These are phyloP conservation scores for Dalbergia cochinchinensis DNA, from an alignment of 306 rosid species.

Conservation along the genomic window DNA sequence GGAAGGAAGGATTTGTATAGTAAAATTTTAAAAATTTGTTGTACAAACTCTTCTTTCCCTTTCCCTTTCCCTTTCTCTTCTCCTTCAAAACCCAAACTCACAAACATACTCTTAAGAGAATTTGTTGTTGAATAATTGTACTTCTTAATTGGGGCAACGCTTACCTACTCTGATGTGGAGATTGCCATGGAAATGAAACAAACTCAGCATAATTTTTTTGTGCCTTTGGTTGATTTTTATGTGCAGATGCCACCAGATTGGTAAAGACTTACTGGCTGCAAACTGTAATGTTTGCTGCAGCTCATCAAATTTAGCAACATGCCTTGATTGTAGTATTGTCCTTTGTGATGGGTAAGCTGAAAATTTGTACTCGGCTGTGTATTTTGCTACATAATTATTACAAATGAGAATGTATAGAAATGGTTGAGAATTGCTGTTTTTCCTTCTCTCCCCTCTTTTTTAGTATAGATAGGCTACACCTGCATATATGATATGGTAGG, in stretches of 20 bases:
- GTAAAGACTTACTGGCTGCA: constrained; percentile 60
- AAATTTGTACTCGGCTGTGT: constrained; percentile 32
- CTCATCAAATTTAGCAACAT: constrained; percentile 74
- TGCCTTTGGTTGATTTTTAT: constrained; percentile 19
- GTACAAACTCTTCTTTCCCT: no score
- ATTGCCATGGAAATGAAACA: constrained; percentile 45
- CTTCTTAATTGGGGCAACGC: background rate
- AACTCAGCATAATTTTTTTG: constrained; percentile 24
- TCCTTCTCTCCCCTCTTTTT: background rate
- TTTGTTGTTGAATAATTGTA: constrained; percentile 29
- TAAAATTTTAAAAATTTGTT: no score
- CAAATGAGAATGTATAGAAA: no score
- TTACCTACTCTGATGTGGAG: constrained; percentile 21
- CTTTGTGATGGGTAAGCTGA: constrained; percentile 82
- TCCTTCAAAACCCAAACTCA: no score
- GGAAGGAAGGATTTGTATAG: no score
- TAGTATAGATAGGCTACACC: background rate
- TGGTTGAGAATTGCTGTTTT: constrained; percentile 13
- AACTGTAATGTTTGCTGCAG: constrained; percentile 71
- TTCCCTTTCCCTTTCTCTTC: no score
- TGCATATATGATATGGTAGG: background rate
- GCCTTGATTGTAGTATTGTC: constrained; percentile 75
- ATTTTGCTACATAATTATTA: background rate
- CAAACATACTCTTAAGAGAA: background rate
- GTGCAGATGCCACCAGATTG: constrained; percentile 82